phyloP scores from a whole-genome alignment of 805 yeast genomes.

The Teunomyces atbi region DNA sequence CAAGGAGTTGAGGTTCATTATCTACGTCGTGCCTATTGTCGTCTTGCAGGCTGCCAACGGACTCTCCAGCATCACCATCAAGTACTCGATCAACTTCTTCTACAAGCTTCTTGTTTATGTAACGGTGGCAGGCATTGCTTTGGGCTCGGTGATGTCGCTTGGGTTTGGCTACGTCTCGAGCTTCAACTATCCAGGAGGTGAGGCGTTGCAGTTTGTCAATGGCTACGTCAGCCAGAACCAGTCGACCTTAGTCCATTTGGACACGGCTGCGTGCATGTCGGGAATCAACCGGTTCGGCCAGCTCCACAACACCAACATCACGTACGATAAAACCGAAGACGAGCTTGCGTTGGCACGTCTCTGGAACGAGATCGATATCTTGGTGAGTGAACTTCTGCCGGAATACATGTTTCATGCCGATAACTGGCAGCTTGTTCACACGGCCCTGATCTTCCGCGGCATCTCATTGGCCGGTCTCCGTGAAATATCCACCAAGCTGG shows the following conservation, averaged over 20 bases:
- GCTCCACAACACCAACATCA: slow-evolving; percentile 33
- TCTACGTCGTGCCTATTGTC: slow-evolving; percentile 70
- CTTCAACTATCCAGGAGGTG: slow-evolving; percentile 87
- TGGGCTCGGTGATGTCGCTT: slow-evolving; percentile 39
- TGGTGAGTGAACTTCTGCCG: slow-evolving; percentile 23
- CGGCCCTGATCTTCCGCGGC: slow-evolving; percentile 18
- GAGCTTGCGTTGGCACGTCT: slow-evolving; percentile 25
- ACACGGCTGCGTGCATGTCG: slow-evolving; percentile 80
- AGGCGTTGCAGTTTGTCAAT: slow-evolving; percentile 59
- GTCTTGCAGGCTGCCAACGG: slow-evolving; percentile 65
- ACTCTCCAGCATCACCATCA: slow-evolving; percentile 33
- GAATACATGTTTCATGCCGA: slow-evolving; percentile 9
- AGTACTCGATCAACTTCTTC: slow-evolving; percentile 11
- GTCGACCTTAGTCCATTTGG: slow-evolving; percentile 60
- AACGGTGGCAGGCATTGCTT: slow-evolving; percentile 23
- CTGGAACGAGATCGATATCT: slow-evolving; percentile 30
- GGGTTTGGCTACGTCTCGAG: slow-evolving; percentile 63
- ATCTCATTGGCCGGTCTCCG: not conserved
- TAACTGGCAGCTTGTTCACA: slow-evolving; percentile 22
- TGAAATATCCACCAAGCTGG: too few species aligned
- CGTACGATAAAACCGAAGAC: slow-evolving; percentile 80
- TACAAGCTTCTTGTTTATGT: slow-evolving; percentile 27
- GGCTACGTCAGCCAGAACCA: slow-evolving; percentile 27
- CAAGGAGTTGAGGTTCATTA: slow-evolving; percentile 90
- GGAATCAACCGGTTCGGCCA: slow-evolving; percentile 81